Base-by-base conservation (phyloP, 176 grass and related monocot species). In the Tillandsia leiboldiana region DNA sequence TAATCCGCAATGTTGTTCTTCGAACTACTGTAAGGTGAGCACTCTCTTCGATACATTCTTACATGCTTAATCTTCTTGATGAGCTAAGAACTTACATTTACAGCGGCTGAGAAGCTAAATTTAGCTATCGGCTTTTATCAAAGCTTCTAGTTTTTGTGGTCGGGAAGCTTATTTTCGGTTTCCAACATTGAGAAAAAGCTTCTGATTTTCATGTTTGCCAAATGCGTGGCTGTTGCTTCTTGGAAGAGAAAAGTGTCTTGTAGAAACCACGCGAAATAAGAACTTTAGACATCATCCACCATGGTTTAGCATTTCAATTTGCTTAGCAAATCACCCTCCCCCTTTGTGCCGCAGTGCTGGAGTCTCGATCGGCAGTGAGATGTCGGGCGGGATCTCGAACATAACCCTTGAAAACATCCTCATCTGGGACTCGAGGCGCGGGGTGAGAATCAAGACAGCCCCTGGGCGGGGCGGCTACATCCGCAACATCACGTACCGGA, bases 11-110 rank as follows among this genome's bases (percentile, higher is more conserved):
- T 51, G 83, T 96, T 49, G 66, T 63, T 72, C 82, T 91, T 54
- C 92, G 86, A 57, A 88, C 92, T 50, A 83, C 78, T 79, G 88
- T 91, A 23, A 96, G 91, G 91, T 88, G 50, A 84, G 71, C 2
- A 48, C 54, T 59, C 14, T 59, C 2, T 59, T 59, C n/a, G 9
- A 13, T 59, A 59, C 54, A 59, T 59, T 59, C 54, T 17, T 59
- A 20, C 54, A 59, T 20, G 15, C 20, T 8, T 17, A 22, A 59
- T 59, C 54, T 59, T 14, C n/a, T 18, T 59, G 54, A 59, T 59
- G 54, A 59, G 20, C 15, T 59, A 59, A 59, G 14, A 14, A 59
- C n/a, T 17, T 59, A 8, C 12, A 59, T 14, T 17, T 59, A 18
- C 54, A 59, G n/a, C 33, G 4, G 33, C 33, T 42, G 33, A 42